A percentile compares a stretch with the other conserved stretches of the same genome.
phyloP scores from a whole-genome alignment of 2,329 filamentous ascomycete genomes.

The Aureobasidium sp. region DNA sequence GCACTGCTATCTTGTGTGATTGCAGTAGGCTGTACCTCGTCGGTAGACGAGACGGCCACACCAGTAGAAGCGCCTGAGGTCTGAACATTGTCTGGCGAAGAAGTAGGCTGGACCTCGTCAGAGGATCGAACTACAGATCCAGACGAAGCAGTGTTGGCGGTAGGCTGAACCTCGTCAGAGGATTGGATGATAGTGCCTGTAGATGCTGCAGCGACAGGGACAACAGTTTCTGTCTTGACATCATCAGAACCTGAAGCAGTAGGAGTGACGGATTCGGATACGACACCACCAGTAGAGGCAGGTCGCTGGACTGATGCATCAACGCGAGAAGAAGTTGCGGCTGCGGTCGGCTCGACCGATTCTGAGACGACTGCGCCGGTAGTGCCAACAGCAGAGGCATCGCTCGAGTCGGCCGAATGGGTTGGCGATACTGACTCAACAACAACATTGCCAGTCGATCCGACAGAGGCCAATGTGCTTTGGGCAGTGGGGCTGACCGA shows the following conservation, averaged over 20 bases:
- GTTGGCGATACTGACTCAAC: conserved; percentile 11
- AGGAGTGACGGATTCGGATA: conserved; percentile 3
- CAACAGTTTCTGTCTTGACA: background rate
- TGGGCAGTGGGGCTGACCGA: background rate
- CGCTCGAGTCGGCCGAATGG: background rate
- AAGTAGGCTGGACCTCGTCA: conserved; percentile 2
- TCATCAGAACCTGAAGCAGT: conserved; percentile 8
- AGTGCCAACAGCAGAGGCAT: background rate
- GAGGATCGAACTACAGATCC: background rate
- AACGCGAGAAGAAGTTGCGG: background rate
- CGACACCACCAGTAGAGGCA: conserved; percentile 8
- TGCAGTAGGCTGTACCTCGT: conserved; percentile 1
- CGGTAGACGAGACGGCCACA: background rate
- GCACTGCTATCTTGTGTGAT: background rate
- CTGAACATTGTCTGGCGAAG: background rate
- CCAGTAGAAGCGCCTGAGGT: conserved; percentile 5
- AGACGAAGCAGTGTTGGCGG: background rate
- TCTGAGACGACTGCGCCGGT: conserved; percentile 9
- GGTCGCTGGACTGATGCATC: background rate
- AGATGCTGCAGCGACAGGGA: background rate
- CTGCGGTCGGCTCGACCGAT: conserved; percentile 2
- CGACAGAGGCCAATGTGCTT: background rate
- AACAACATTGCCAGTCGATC: conserved; percentile 2
- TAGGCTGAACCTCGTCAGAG: background rate
- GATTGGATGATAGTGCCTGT: conserved; percentile 2